A percentile compares a stretch with the other conserved stretches of the same genome.
Conservation (phyloP, 371 early-diverging fungal species). For the Blakeslea trispora region DNA sequence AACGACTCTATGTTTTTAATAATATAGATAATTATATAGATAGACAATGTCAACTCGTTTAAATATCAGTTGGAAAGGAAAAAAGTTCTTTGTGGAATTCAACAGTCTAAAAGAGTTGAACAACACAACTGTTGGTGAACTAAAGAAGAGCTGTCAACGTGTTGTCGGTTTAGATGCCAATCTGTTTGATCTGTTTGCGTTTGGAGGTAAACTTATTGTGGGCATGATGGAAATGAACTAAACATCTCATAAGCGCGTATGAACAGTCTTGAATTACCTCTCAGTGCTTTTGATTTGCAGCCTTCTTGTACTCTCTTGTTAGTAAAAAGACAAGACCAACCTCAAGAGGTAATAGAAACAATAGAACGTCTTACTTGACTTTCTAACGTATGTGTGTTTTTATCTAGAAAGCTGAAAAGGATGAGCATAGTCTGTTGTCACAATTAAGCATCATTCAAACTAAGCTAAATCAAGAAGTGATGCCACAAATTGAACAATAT, state of each 20-base stretch:
- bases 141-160: conserved; percentile 33
- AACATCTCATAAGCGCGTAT: conserved; percentile 7
- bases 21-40: no score
- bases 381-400: no score
- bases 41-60: conserved; percentile 12
- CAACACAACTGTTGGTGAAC: conserved; percentile 26
- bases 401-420: no score
- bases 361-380: conserved; percentile 7
- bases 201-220: conserved; percentile 35
- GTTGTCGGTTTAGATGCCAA: conserved; percentile 28
- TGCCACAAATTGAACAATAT: no score
- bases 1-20: no score
- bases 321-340: conserved; percentile 4
- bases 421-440: no score
- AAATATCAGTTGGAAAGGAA: conserved; percentile 34
- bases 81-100: conserved; percentile 34
- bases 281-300: conserved; percentile 19
- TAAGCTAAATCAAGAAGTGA: conserved; percentile 18
- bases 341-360: no score
- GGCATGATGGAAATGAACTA: neutral
- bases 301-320: conserved; percentile 15
- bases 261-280: conserved; percentile 18
- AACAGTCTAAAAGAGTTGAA: conserved; percentile 22
- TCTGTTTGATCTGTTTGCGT: conserved; percentile 32
- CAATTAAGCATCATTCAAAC: no score